Percentiles rank a stretch among this genome's conserved stretches.
Conservation (phyloP, 768 basidiomycete genomes). For the Tephrocybe rancida region DNA sequence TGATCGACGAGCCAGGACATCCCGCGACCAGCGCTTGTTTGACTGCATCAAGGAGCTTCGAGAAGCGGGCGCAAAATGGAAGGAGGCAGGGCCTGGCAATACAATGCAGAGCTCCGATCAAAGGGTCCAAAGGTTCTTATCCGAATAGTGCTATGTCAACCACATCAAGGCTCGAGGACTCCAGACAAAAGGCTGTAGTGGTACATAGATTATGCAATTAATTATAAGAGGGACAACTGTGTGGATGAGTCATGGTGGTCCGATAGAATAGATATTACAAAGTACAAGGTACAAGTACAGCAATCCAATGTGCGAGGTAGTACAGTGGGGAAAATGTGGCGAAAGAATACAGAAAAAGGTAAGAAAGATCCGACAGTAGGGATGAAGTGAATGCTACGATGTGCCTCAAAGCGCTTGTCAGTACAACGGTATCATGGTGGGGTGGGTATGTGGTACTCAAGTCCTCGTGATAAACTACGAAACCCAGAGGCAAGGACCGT, state of each 20-base stretch:
- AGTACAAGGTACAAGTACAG: conserved; percentile 10
- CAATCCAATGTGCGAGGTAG: neutral
- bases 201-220: neutral
- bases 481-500: neutral
- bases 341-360: neutral
- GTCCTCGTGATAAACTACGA: neutral
- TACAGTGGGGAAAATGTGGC: conserved; percentile 5
- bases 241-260: neutral
- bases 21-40: neutral
- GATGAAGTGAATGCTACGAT: neutral
- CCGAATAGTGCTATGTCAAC: neutral
- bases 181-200: neutral
- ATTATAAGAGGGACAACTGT: neutral
- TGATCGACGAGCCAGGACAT: conserved; percentile 1
- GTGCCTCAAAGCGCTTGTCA: neutral
- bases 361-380: neutral
- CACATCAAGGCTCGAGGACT: neutral
- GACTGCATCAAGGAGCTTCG: neutral
- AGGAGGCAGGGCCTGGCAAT: neutral
- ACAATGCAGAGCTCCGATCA: neutral
- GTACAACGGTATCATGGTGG: conserved; percentile 18
- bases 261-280: neutral
- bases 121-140: neutral
- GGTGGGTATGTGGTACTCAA: conserved; percentile 10
- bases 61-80: neutral